phyloP scores from a whole-genome alignment of 768 basidiomycete genomes.

The Candolleomyces aberdarensis region DNA sequence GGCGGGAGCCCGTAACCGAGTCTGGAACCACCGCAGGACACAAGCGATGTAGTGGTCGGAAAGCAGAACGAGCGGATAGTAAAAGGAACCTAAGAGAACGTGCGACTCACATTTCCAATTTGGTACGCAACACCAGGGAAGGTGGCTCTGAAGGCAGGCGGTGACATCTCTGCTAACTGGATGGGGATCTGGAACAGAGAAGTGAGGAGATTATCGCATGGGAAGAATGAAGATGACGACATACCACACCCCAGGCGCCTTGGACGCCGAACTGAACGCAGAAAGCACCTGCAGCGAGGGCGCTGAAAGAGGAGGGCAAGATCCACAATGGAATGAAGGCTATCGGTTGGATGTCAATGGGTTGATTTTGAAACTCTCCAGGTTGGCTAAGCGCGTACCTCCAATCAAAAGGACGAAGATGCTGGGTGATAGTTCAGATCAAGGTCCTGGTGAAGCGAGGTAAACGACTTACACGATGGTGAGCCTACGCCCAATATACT shows the following conservation, averaged over 20 bases:
- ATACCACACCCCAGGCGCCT: constrained; percentile 85
- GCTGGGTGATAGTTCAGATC: constrained; percentile 23
- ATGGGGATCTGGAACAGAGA: constrained; percentile 52
- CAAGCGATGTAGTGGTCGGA: not conserved
- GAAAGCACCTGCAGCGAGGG: constrained; percentile 81
- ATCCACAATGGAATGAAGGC: constrained; percentile 81
- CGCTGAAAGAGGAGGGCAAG: constrained; percentile 63
- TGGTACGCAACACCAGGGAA: constrained; percentile 88
- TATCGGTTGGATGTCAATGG: constrained; percentile 11
- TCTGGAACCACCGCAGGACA: too few relatives aligned
- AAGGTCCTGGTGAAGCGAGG: not conserved
- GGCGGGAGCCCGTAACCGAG: too few relatives aligned
- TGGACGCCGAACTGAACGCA: constrained; percentile 87
- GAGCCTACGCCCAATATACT: constrained; percentile 79
- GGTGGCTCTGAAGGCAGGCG: constrained; percentile 84
- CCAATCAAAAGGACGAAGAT: constrained; percentile 55
- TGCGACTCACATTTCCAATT: constrained; percentile 58
- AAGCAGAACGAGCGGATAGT: not conserved
- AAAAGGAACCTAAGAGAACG: not conserved
- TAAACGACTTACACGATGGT: constrained; percentile 57
- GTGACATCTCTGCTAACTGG: constrained; percentile 79
- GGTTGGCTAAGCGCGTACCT: constrained; percentile 24
- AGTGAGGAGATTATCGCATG: constrained; percentile 31
- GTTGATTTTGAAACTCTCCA: not conserved
- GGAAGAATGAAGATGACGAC: constrained; percentile 40